Percentiles rank a stretch among this genome's conserved stretches.
phyloP scores from a whole-genome alignment of 2,329 filamentous ascomycete genomes.

The Fonsecaea multimorphosa region DNA sequence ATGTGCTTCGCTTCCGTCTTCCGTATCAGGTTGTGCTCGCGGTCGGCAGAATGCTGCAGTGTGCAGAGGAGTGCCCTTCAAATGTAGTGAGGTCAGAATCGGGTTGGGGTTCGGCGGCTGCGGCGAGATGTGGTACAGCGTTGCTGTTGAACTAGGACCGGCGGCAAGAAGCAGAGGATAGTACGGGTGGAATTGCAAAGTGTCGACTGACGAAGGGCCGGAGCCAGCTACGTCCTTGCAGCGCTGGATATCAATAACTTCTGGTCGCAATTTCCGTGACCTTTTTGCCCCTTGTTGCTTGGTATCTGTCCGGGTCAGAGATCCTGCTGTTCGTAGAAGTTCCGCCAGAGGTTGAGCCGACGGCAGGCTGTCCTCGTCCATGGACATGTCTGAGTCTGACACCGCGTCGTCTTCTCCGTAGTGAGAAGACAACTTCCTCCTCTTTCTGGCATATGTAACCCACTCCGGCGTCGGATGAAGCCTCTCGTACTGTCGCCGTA shows the following conservation, averaged over 20 bases:
- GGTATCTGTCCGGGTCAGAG: conserved; percentile 63
- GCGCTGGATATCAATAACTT: conserved; percentile 88
- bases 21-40: conserved; percentile 60
- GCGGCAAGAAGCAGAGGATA: conserved; percentile 83
- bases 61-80: conserved; percentile 80
- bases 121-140: conserved; percentile 85
- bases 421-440: conserved; percentile 26
- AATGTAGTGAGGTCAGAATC: conserved; percentile 85
- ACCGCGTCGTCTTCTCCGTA: conserved; percentile 55
- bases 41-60: conserved; percentile 80
- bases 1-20: conserved; percentile 5
- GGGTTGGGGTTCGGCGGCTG: conserved; percentile 82
- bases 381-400: conserved; percentile 53
- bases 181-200: conserved; percentile 85
- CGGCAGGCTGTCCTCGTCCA: conserved; percentile 63
- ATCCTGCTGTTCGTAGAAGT: conserved; percentile 76
- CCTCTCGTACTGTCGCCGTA: conserved; percentile 76
- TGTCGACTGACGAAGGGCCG: conserved; percentile 71
- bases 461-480: conserved; percentile 68
- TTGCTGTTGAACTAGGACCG: conserved; percentile 82
- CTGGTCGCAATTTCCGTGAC: conserved; percentile 74
- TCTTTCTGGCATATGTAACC: conserved; percentile 51
- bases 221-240: conserved; percentile 79
- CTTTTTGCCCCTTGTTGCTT: conserved; percentile 59
- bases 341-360: conserved; percentile 77